Conservation (phyloP, 164 flowering plant genomes). For the Nymphaea thermarum region DNA sequence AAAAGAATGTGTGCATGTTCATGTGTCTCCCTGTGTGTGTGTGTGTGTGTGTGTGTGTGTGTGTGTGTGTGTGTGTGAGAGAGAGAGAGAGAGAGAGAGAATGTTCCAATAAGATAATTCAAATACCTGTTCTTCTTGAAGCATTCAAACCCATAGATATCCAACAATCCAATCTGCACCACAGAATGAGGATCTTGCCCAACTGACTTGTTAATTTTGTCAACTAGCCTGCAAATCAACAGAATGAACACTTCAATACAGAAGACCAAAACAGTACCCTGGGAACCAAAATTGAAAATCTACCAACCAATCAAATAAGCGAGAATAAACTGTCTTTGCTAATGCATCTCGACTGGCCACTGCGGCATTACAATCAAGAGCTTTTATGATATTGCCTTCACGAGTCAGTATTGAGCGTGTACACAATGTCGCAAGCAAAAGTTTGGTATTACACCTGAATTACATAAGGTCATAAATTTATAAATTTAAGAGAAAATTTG, state of each 20-base stretch:
- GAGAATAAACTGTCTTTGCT: slow-evolving; percentile 90
- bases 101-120: not conserved
- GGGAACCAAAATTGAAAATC: not conserved
- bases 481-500: not conserved
- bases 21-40: not conserved
- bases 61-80: not conserved
- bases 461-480: slow-evolving; percentile 1
- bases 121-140: slow-evolving; percentile 68
- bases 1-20: too few relatives aligned
- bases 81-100: not conserved
- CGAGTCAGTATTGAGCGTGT: slow-evolving; percentile 86
- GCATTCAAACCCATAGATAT: slow-evolving; percentile 96
- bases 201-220: slow-evolving; percentile 83
- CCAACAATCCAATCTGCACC: slow-evolving; percentile 85
- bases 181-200: slow-evolving; percentile 81
- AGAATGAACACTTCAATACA: not conserved
- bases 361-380: slow-evolving; percentile 89
- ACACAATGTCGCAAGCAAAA: slow-evolving; percentile 63
- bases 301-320: slow-evolving; percentile 82
- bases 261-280: not conserved
- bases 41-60: not conserved
- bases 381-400: slow-evolving; percentile 82
- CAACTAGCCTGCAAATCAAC: slow-evolving; percentile 69
- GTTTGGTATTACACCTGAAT: slow-evolving; percentile 72
- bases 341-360: slow-evolving; percentile 82